Percentiles rank a stretch among this genome's conserved stretches.
phyloP scores from a whole-genome alignment of 2,329 filamentous ascomycete species.

The Fusarium torulosum region DNA sequence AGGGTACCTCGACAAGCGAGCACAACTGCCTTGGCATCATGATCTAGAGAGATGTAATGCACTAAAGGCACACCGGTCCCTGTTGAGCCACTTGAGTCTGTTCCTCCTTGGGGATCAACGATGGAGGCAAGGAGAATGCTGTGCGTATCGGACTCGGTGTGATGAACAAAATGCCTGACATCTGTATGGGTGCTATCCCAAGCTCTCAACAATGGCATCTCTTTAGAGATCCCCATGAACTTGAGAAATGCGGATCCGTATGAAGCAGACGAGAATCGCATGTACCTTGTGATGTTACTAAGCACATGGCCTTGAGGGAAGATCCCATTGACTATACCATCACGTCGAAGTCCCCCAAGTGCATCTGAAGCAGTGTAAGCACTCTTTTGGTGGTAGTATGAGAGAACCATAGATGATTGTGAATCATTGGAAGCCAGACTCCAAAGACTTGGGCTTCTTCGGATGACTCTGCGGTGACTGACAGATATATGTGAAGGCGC shows the following conservation, averaged over 20 bases:
- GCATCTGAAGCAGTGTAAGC: conserved; percentile 63
- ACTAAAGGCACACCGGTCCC: conserved; percentile 77
- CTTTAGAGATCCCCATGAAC: conserved; percentile 70
- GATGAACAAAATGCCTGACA: conserved; percentile 72
- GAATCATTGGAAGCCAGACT: conserved; percentile 70
- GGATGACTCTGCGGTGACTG: conserved; percentile 44
- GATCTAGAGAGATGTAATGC: conserved; percentile 79
- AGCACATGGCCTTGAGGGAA: conserved; percentile 72
- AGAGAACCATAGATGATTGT: conserved; percentile 65
- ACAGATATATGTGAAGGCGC: conserved; percentile 41
- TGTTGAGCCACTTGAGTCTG: conserved; percentile 73
- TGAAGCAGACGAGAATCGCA: conserved; percentile 74
- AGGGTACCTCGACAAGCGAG: conserved; percentile 79
- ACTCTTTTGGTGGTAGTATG: conserved; percentile 62
- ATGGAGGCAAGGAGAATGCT: conserved; percentile 77
- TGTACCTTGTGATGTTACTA: conserved; percentile 73
- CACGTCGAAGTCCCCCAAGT: conserved; percentile 62
- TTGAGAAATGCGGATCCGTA: conserved; percentile 74
- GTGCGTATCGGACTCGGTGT: conserved; percentile 68
- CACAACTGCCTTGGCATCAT: conserved; percentile 78
- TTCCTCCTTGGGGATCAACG: conserved; percentile 75
- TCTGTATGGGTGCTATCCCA: conserved; percentile 68
- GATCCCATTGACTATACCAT: conserved; percentile 68
- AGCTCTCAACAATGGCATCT: conserved; percentile 58
- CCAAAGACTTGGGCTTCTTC: conserved; percentile 68